These are phyloP conservation scores for Globisporangium paroecandrum DNA, from an alignment of 352 stramenopile species.

Conservation along the genomic window DNA sequence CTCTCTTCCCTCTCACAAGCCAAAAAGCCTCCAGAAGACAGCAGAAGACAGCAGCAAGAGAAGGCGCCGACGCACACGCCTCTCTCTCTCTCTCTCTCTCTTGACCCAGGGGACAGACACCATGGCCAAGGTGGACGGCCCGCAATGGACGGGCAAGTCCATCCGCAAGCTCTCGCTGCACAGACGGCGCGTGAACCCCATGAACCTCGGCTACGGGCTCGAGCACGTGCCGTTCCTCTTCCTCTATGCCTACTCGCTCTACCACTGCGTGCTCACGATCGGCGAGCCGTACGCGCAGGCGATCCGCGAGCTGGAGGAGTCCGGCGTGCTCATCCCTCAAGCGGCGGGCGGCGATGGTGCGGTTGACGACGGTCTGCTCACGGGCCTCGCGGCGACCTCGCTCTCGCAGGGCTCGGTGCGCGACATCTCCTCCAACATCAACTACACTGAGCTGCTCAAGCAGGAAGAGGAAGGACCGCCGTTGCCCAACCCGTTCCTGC, in stretches of 20 bases:
- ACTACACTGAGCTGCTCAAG: conserved; percentile 55
- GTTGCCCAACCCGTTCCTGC: conserved; percentile 89
- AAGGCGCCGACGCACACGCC: background rate
- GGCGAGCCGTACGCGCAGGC: conserved; percentile 73
- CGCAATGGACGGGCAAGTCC: conserved; percentile 68
- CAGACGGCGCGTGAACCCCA: conserved; percentile 44
- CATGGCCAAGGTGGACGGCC: conserved; percentile 24
- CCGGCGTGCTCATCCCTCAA: conserved; percentile 40
- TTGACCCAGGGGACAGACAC: background rate
- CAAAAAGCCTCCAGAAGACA: conserved; percentile 1
- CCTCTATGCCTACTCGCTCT: conserved; percentile 68
- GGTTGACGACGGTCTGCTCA: conserved; percentile 36
- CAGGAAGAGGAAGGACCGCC: conserved; percentile 60
- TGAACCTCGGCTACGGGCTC: conserved; percentile 63
- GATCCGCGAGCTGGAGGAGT: conserved; percentile 67
- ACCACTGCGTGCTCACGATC: conserved; percentile 58
- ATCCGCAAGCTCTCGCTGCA: conserved; percentile 70
- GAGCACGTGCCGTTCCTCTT: conserved; percentile 70
- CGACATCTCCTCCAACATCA: conserved; percentile 46
- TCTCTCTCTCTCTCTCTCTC: background rate
- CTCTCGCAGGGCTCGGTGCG: conserved; percentile 67
- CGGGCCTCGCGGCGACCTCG: conserved; percentile 63
- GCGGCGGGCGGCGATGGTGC: conserved; percentile 20
- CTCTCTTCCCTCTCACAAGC: conserved; percentile 7
- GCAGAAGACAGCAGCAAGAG: background rate